Base-by-base conservation (phyloP, 2,329 filamentous ascomycete species). In the Cordyceps farinosa region DNA sequence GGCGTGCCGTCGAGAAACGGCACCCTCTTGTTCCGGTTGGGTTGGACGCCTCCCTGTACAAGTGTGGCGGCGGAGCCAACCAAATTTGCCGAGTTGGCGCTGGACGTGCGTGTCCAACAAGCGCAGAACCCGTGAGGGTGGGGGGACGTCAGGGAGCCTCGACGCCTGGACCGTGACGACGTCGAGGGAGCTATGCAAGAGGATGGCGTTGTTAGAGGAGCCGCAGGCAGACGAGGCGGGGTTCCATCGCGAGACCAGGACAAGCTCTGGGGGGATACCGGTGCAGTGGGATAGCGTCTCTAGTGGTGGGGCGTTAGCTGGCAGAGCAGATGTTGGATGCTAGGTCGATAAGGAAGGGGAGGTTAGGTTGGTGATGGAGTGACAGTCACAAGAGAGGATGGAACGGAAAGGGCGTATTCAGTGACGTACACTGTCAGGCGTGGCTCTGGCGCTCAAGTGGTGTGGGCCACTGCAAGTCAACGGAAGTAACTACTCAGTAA, bases 1-100 rank as follows among this genome's bases (percentile, higher is more conserved):
- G 9, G 34, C 45, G 56, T 34, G 47, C 32, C 34, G 34, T 29
- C 56, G 17, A 58, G 44, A 13, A 2, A 9, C 27, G 15, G 27
- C 3, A 7, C n/a, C 44, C 32, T 38, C 45, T 30, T 32, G n/a
- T 67, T 65, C 54, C 64, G 69, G 10, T 22, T 36, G n/a, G 61
- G 61, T 50, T 57, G 52, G 32, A 9, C 5, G 32, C 30, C 5
- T 34, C n/a, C n/a, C 30, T 17, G 38, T 13, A 2, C 40, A 40
- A 45, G 38, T 27, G 29, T 27, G 5, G 64, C 65, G 65, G 51
- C 57, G 48, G 66, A 69, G 67, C 45, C 56, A 53, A 52, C 68
- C 67, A 52, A 45, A 65, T 66, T 48, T 48, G 66, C 59, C 38
- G 65, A 66, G 58, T 38, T 32, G 27, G 53, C 56, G 56, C 56